Evolutionary conservation across 2,329 filamentous ascomycete species (phyloP), one percentile per base, ranked within the genome.

Genomic region (Nigrograna mackinnonii): DNA sequence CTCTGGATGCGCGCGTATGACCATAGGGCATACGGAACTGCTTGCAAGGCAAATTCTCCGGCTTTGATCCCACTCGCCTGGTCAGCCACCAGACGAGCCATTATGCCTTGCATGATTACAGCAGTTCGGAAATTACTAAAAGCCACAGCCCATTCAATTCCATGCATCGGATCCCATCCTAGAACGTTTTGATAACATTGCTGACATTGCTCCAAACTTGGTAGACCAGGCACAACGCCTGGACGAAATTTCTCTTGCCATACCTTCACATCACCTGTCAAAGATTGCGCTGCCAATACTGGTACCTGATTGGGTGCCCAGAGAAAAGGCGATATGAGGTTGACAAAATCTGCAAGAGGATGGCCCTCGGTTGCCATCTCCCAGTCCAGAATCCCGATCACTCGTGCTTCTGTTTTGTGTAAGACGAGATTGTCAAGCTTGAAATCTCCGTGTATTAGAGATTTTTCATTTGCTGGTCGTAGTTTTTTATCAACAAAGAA

Each of bases 281-380:
- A n/a, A 28, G 24, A 28, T n/a, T 28, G 24, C 24, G 9, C 24
- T 9, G n/a, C 24, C 24, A 28, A n/a, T n/a, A 28, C n/a, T n/a
- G 24, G 24, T n/a, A 28, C 24, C n/a, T 28, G 24, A 9, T 28
- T n/a, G 24, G 24, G n/a, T 9, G 24, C 9, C 24, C 24, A 28
- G n/a, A n/a, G n/a, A 9, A 28, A 28, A 9, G 24, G 24, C n/a
- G 24, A 28, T 9, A n/a, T 28, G 9, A 28, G 9, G 24, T 28
- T 28, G 24, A 28, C 24, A 28, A 28, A n/a, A 28, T 28, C 24
- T 28, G 11, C 24, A 2, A 96, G 80, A 2, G 94, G 92, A 65
- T 99, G 92, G 9, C 92, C 92, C 41, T 96, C 84, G 0, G 92
- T 97, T 31, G 89, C 91, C 87, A 97, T 91, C 71, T 97, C 92